phyloP scores from a whole-genome alignment of 176 grass and related monocot species.

The Musa troglodytarum region DNA sequence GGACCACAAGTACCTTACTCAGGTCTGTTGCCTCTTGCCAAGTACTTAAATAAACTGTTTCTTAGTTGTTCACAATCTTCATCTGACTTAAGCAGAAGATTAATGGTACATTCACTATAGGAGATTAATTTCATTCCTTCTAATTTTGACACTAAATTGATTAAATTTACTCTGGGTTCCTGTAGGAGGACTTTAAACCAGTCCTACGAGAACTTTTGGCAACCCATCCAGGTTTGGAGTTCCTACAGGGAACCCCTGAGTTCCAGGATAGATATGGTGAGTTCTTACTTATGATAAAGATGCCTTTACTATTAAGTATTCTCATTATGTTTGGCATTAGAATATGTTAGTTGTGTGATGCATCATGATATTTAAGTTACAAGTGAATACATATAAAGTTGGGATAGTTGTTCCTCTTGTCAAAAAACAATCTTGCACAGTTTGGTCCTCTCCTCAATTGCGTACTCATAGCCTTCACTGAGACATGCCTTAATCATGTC shows the following conservation, averaged over 20 bases:
- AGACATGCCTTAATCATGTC: no score
- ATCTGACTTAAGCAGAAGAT: not conserved
- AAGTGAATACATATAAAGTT: no score
- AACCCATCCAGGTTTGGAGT: constrained; percentile 84
- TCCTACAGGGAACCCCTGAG: constrained; percentile 87
- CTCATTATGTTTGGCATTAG: constrained; percentile 5
- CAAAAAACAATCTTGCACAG: no score
- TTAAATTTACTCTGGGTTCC: not conserved
- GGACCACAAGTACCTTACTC: constrained; percentile 46
- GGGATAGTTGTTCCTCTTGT: no score
- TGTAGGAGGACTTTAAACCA: constrained; percentile 88
- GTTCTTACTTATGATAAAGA: not conserved
- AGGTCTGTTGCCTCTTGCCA: constrained; percentile 39
- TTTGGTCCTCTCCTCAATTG: no score
- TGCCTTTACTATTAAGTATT: not conserved
- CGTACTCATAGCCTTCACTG: no score
- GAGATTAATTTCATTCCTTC: not conserved
- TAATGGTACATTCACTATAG: not conserved
- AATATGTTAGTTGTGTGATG: not conserved
- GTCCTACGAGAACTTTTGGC: constrained; percentile 86
- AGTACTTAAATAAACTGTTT: not conserved
- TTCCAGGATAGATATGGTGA: constrained; percentile 99
- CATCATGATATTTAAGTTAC: not conserved
- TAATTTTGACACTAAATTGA: not conserved
- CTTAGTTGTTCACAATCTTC: not conserved